phyloP scores from a whole-genome alignment of 768 basidiomycete species.

The Amanita exitialis region DNA sequence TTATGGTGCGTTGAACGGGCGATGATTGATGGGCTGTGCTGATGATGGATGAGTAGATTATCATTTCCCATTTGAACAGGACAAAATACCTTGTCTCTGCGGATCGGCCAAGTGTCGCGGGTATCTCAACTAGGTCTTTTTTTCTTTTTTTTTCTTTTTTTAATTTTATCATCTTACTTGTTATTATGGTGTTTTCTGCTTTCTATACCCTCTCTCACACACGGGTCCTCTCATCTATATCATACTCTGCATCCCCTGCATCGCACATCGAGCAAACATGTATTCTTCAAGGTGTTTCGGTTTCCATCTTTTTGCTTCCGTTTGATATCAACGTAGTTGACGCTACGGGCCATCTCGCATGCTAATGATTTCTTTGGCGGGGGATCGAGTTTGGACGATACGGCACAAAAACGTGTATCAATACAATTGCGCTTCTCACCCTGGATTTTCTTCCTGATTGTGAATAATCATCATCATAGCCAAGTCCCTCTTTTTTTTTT shows the following conservation, averaged over 20 bases:
- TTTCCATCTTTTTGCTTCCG: neutral
- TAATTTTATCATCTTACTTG: constrained; percentile 15
- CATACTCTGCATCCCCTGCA: neutral
- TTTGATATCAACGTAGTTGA: constrained; percentile 1
- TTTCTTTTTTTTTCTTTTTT: constrained; percentile 21
- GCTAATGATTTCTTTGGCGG: constrained; percentile 1
- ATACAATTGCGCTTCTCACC: neutral
- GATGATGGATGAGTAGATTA: constrained; percentile 52
- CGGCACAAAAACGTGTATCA: constrained; percentile 5
- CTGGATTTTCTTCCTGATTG: too few relatives aligned
- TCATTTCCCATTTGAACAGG: constrained; percentile 98
- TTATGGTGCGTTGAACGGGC: constrained; percentile 51
- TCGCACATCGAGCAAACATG: constrained; percentile 4
- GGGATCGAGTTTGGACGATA: constrained; percentile 6
- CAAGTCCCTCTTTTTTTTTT: neutral
- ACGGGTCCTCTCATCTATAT: neutral
- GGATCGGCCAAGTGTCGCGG: constrained; percentile 88
- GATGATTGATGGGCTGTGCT: neutral
- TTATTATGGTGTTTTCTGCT: constrained; percentile 6
- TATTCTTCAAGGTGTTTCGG: constrained; percentile 5
- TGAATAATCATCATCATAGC: too few relatives aligned
- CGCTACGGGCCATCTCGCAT: neutral
- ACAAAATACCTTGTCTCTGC: constrained; percentile 91
- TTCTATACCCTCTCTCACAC: constrained; percentile 5
- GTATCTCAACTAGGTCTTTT: constrained; percentile 76